Conservation (phyloP, 345 rosid genomes). For the Salix brachista region DNA sequence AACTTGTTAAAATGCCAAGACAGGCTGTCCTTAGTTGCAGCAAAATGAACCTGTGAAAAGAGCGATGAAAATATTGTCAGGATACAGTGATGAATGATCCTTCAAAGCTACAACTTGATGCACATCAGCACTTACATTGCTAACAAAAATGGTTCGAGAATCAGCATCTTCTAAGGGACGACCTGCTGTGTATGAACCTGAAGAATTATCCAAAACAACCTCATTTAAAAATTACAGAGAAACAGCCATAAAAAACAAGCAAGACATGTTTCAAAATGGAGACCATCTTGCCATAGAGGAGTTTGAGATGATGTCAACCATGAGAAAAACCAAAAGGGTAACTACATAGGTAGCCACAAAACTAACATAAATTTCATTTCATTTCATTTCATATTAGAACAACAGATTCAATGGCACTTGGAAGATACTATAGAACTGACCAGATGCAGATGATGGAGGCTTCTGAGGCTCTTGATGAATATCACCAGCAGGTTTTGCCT, state of each 20-base stretch:
- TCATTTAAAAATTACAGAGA: not conserved
- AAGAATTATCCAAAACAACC: constrained; percentile 14
- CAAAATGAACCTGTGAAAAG: constrained; percentile 81
- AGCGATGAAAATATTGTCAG: constrained; percentile 14
- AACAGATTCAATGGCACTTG: not conserved
- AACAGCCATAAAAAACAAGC: not conserved
- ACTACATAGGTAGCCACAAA: not conserved
- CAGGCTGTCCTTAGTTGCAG: constrained; percentile 87
- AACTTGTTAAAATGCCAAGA: constrained; percentile 87
- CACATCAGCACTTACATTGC: constrained; percentile 55
- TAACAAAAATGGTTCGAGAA: constrained; percentile 82
- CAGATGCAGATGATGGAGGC: constrained; percentile 42
- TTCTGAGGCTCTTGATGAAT: constrained; percentile 37
- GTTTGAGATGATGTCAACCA: not conserved
- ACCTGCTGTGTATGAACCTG: constrained; percentile 51
- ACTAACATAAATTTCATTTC: not conserved
- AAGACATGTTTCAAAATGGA: not conserved
- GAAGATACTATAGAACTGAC: constrained; percentile 38
- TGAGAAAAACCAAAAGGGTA: not conserved
- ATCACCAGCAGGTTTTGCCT: constrained; percentile 46
- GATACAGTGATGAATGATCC: constrained; percentile 5
- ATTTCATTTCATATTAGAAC: not conserved
- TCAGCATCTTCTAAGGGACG: constrained; percentile 78
- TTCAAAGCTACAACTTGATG: not conserved
- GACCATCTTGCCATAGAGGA: not conserved